phyloP scores from a whole-genome alignment of 306 rosid species.

The Carpinus viminea region DNA sequence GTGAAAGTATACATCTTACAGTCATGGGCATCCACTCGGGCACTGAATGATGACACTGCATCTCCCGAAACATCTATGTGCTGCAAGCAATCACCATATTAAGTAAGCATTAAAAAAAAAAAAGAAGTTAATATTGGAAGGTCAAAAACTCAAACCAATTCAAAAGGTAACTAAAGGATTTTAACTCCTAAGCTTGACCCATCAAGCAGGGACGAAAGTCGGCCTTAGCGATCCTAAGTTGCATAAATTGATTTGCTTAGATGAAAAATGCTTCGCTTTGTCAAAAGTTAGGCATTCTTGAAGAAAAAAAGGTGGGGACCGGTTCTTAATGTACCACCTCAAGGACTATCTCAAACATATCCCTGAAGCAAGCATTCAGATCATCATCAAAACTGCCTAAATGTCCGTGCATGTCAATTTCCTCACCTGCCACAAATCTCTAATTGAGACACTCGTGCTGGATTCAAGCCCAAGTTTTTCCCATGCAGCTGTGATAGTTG shows the following conservation, averaged over 20 bases:
- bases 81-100: conserved; percentile 44
- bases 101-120: conserved; percentile 18
- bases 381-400: neutral
- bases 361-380: neutral
- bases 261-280: neutral
- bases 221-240: neutral
- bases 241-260: neutral
- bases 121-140: neutral
- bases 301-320: neutral
- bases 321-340: neutral
- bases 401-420: conserved; percentile 12
- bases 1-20: conserved; percentile 56
- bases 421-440: conserved; percentile 93
- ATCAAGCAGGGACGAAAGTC: neutral
- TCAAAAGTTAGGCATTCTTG: neutral
- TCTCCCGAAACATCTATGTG: conserved; percentile 49
- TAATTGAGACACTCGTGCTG: conserved; percentile 54
- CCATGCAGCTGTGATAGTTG: conserved; percentile 69
- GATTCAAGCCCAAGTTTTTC: conserved; percentile 66
- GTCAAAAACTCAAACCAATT: neutral
- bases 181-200: neutral
- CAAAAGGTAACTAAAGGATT: neutral
- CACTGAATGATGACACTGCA: conserved; percentile 67
- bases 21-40: conserved; percentile 64
- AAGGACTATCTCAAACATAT: neutral